These are phyloP conservation scores for Diaporthe vaccinii DNA, from an alignment of 2,329 filamentous ascomycete genomes.

Conservation along the genomic window DNA sequence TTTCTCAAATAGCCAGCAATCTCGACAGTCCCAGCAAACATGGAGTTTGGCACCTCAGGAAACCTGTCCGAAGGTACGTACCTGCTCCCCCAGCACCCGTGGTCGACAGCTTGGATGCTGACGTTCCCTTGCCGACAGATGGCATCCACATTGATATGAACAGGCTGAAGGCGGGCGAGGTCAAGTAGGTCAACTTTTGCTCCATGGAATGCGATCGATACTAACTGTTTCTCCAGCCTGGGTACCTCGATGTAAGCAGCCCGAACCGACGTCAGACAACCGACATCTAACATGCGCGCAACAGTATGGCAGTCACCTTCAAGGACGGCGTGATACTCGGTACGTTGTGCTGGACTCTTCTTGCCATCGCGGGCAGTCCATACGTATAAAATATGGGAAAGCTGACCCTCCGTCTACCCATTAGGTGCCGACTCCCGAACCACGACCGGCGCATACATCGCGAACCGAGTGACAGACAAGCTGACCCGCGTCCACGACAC, in stretches of 20 bases:
- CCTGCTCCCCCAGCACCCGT: not conserved
- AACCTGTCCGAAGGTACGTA: conserved; percentile 76
- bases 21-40: conserved; percentile 52
- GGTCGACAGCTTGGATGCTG: conserved; percentile 40
- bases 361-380: not conserved
- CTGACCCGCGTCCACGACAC: conserved; percentile 98
- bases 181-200: conserved; percentile 79
- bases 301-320: conserved; percentile 98
- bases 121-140: conserved; percentile 70
- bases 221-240: conserved; percentile 71
- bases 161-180: conserved; percentile 97
- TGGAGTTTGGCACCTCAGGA: conserved; percentile 76
- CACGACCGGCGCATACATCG: conserved; percentile 97
- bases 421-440: conserved; percentile 94
- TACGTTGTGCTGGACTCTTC: conserved; percentile 52
- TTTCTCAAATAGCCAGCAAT: conserved; percentile 17
- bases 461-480: conserved; percentile 99
- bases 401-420: not conserved
- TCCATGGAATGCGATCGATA: conserved; percentile 31
- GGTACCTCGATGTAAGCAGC: conserved; percentile 90
- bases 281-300: conserved; percentile 46
- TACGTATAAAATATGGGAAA: not conserved
- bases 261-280: conserved; percentile 43
- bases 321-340: conserved; percentile 96
- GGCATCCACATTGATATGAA: conserved; percentile 99